Evolutionary conservation across 73 alveolate species (phyloP).

Genomic region (Paramecium biaurelia): DNA sequence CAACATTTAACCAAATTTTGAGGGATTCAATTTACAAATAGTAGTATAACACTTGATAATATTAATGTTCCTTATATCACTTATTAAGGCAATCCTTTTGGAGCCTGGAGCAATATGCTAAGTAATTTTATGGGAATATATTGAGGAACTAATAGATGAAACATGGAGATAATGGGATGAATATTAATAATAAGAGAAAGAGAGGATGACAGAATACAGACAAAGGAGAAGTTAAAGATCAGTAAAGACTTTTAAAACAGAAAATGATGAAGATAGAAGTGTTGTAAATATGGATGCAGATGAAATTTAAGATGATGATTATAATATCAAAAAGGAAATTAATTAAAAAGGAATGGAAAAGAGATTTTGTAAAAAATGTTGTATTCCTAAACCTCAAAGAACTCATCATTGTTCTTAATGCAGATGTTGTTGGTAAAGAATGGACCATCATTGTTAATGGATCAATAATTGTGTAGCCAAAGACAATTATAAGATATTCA

Average conservation of each 20-base stretch:
- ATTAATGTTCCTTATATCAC: not conserved
- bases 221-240: not conserved
- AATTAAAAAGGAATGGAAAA: not conserved
- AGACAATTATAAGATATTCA: conserved; percentile 5
- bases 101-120: not conserved
- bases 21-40: not conserved
- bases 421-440: conserved; percentile 24
- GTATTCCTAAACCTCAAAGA: conserved; percentile 20
- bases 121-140: not conserved
- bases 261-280: not conserved
- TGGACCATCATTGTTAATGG: conserved; percentile 54
- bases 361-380: conserved; percentile 31
- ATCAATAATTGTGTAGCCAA: conserved; percentile 40
- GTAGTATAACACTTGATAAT: not conserved
- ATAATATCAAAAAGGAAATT: not conserved
- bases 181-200: not conserved
- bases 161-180: conserved; percentile 35
- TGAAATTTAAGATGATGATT: not conserved
- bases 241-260: not conserved
- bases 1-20: not conserved
- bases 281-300: conserved; percentile 30
- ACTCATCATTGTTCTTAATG: conserved; percentile 47
- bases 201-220: not conserved
- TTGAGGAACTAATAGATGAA: not conserved
- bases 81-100: not conserved